A percentile compares a stretch with the other conserved stretches of the same genome.
phyloP scores from a whole-genome alignment of 2,329 filamentous ascomycete genomes.

The Hypoxylon sp. region DNA sequence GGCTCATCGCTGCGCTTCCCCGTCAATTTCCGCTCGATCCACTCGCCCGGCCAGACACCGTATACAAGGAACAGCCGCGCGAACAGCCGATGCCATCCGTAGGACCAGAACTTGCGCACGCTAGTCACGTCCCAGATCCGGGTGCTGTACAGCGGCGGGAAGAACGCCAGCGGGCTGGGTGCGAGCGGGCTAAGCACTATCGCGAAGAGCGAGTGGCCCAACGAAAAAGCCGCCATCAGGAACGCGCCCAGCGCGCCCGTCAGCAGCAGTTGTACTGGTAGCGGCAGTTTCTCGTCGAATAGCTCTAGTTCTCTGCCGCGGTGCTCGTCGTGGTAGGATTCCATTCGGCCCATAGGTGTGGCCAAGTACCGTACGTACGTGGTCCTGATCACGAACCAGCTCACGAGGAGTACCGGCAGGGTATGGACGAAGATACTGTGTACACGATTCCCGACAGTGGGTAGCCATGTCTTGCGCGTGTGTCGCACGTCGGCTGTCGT shows the following conservation, averaged over 20 bases:
- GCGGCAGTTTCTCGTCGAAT: constrained; percentile 56
- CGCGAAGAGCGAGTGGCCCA: constrained; percentile 60
- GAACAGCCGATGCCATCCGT: constrained; percentile 62
- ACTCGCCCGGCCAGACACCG: constrained; percentile 62
- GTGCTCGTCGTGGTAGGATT: constrained; percentile 29
- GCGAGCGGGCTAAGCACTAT: constrained; percentile 58
- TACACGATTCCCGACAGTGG: constrained; percentile 57
- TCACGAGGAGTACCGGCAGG: constrained; percentile 55
- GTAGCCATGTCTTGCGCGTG: constrained; percentile 61
- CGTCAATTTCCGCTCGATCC: constrained; percentile 58
- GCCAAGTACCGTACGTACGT: constrained; percentile 52
- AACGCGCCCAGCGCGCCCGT: constrained; percentile 60
- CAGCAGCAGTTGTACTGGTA: constrained; percentile 55
- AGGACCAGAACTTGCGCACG: constrained; percentile 60
- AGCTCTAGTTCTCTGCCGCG: constrained; percentile 27
- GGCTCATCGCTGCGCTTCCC: constrained; percentile 55
- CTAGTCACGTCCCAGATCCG: constrained; percentile 59
- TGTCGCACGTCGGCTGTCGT: constrained; percentile 62
- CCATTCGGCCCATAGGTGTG: constrained; percentile 11
- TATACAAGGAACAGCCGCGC: constrained; percentile 62
- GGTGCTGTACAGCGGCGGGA: constrained; percentile 61
- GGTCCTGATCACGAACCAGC: constrained; percentile 55
- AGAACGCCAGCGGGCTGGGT: constrained; percentile 60
- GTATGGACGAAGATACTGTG: constrained; percentile 59
- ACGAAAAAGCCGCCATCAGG: constrained; percentile 60